These are phyloP conservation scores for Betula pendula DNA, from an alignment of 306 rosid genomes.

Conservation along the genomic window DNA sequence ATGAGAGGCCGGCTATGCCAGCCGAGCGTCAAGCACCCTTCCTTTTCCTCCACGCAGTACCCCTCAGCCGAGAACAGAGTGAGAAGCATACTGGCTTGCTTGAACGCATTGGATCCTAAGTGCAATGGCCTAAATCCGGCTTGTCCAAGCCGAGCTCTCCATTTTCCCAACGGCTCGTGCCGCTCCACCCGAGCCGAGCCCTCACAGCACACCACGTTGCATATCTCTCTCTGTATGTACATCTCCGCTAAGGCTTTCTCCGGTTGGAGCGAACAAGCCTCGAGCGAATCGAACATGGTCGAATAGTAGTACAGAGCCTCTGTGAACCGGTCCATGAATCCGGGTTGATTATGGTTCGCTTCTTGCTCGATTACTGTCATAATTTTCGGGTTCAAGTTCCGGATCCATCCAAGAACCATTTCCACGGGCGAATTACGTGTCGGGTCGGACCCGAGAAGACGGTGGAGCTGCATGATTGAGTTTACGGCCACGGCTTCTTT, in stretches of 20 bases:
- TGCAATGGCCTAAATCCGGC: constrained; percentile 64
- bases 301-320: constrained; percentile 81
- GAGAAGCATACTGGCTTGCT: constrained; percentile 81
- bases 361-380: constrained; percentile 85
- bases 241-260: constrained; percentile 79
- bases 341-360: constrained; percentile 68
- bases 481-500: constrained; percentile 84
- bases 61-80: constrained; percentile 83
- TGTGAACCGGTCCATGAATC: constrained; percentile 85
- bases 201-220: constrained; percentile 83
- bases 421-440: constrained; percentile 33
- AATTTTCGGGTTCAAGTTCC: constrained; percentile 68
- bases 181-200: constrained; percentile 76
- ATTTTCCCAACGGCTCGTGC: constrained; percentile 71
- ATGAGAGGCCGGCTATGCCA: constrained; percentile 91
- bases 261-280: constrained; percentile 66
- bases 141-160: constrained; percentile 58
- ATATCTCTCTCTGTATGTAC: constrained; percentile 69
- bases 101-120: constrained; percentile 82
- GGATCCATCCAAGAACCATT: constrained; percentile 63
- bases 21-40: constrained; percentile 80
- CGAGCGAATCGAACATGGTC: constrained; percentile 83
- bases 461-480: constrained; percentile 84
- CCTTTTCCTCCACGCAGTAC: constrained; percentile 73
- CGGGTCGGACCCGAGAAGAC: constrained; percentile 56